Base-by-base conservation (phyloP, 805 yeast species). In the Saccharomycopsis fodiens region DNA sequence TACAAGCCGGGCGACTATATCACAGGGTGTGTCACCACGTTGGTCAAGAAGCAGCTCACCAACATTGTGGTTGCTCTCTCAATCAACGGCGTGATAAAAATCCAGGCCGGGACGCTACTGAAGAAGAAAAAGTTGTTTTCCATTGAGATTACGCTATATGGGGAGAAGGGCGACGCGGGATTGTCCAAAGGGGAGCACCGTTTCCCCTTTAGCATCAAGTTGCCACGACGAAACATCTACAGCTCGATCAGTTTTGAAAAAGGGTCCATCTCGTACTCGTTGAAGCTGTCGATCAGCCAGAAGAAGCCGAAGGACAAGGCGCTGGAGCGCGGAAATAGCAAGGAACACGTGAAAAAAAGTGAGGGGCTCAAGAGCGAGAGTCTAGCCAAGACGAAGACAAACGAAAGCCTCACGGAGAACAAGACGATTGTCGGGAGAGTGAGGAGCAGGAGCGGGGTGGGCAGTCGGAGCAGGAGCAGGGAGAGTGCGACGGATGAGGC, bases 1-100 rank as follows among this genome's bases (percentile, higher is more conserved):
- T 86, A 82, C 76, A 65, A 69, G n/a, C 95, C 96, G 0, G 93
- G 91, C 13, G 95, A 86, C 44, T 73, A 72, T 52, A 72, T 85
- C 2, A 62, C 70, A 1, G 94, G 94, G 13, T 79, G 76, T 53
- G 72, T 78, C 10, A 70, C 78, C 1, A 62, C 83, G 12, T 70
- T 74, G 3, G 59, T 81, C 43, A 74, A 74, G 56, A 74, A 72
- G 53, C 79, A 79, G 57, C 55, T 77, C 8, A 68, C 73, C 23
- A 74, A 79, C 51, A 67, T 79, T 16, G 65, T 27, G 4, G 39
- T 43, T 1, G 38, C 47, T 3, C 34, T 45, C 17, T 44, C 54
- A 13, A 35, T 39, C 15, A 44, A 43, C 25, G 52, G 52, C 10
- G 25, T 42, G 12, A 53, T 52, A n/a, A 44, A 44, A 25, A 32